Evolutionary conservation across 352 stramenopile species (phyloP).

Genomic region (Phytopythium helicoides): DNA sequence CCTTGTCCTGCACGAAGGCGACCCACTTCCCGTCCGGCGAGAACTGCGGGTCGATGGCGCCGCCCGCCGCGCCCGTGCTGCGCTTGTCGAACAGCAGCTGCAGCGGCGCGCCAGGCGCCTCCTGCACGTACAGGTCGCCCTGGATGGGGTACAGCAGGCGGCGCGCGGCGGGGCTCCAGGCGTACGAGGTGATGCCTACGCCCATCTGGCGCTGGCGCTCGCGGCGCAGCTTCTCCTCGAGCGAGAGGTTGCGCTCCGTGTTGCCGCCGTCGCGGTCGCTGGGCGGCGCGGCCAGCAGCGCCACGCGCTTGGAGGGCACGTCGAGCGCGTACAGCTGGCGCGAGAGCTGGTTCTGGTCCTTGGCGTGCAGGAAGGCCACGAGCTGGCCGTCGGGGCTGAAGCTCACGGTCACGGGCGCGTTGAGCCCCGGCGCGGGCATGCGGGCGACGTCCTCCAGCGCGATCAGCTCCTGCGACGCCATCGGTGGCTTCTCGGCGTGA

Average conservation of each 20-base stretch:
- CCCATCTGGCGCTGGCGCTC: conserved; percentile 90
- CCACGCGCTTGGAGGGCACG: conserved; percentile 43
- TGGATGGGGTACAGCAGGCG: conserved; percentile 89
- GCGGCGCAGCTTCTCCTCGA: conserved; percentile 90
- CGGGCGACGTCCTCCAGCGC: conserved; percentile 85
- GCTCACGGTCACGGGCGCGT: conserved; percentile 70
- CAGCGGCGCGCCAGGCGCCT: conserved; percentile 63
- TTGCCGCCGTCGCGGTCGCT: conserved; percentile 50
- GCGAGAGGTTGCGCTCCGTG: conserved; percentile 83
- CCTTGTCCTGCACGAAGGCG: conserved; percentile 93
- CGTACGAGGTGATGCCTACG: conserved; percentile 92
- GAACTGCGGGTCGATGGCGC: conserved; percentile 93
- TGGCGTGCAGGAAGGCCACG: conserved; percentile 86
- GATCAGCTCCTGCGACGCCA: conserved; percentile 64
- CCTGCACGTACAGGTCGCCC: conserved; percentile 94
- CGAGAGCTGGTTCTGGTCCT: conserved; percentile 74
- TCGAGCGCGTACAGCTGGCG: conserved; percentile 86
- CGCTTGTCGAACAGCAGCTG: conserved; percentile 88
- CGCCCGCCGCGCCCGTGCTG: conserved; percentile 58
- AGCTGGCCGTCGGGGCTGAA: conserved; percentile 83
- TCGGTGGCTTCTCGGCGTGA: not conserved
- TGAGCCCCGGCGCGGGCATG: conserved; percentile 84
- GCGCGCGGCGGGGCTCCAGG: conserved; percentile 69
- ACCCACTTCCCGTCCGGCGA: conserved; percentile 91
- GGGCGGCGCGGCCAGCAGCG: conserved; percentile 64